Conservation (phyloP, 2,329 filamentous ascomycete genomes). For the Chaetomium globosum region DNA sequence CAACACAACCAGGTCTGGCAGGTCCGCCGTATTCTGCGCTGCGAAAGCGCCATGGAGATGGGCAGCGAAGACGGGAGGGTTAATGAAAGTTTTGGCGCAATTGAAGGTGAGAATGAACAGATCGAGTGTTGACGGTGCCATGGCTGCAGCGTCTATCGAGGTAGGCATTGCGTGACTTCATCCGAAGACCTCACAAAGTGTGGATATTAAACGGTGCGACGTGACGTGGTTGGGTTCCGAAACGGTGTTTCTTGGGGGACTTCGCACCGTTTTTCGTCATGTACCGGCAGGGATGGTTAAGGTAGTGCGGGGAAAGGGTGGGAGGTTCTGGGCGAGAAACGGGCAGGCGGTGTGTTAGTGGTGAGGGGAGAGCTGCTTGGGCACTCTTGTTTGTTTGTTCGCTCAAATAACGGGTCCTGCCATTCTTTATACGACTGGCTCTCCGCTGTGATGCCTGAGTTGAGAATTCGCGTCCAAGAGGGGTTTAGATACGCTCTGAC, state of each 20-base stretch:
- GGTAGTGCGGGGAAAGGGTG: constrained; percentile 3
- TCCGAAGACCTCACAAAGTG: not conserved
- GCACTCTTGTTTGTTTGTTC: not conserved
- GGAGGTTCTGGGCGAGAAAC: not conserved
- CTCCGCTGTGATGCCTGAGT: not conserved
- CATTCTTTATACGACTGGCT: constrained; percentile 3
- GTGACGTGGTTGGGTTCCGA: constrained; percentile 12
- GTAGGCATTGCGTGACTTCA: constrained; percentile 10
- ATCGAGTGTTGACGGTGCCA: constrained; percentile 58
- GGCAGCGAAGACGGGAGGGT: constrained; percentile 69
- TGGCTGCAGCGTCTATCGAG: constrained; percentile 36
- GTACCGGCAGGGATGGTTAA: not conserved
- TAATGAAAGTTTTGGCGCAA: constrained; percentile 72
- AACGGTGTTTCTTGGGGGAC: not conserved
- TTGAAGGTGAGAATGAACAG: constrained; percentile 88
- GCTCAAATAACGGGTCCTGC: not conserved
- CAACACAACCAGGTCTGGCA: constrained; percentile 62
- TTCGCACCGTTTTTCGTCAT: not conserved
- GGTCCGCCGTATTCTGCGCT: constrained; percentile 46
- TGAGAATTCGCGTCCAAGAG: not conserved
- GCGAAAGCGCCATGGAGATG: constrained; percentile 67
- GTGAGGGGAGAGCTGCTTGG: not conserved
- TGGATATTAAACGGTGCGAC: constrained; percentile 1
- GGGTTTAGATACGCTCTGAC: not conserved
- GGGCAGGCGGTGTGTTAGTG: not conserved